A percentile compares a stretch with the other conserved stretches of the same genome.
phyloP scores from a whole-genome alignment of 352 stramenopile species.

The Peronospora farinosa region DNA sequence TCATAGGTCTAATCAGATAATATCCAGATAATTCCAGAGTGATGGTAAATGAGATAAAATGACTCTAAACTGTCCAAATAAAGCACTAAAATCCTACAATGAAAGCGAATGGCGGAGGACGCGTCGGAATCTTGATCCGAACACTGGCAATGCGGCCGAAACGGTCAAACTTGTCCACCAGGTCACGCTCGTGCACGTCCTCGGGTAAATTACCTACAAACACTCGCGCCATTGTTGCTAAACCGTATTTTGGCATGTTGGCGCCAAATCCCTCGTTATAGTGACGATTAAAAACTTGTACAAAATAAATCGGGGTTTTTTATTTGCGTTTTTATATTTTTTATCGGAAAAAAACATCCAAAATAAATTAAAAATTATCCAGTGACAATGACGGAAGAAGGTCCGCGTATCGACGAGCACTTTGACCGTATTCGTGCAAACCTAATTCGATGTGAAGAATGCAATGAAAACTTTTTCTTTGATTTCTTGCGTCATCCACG shows the following conservation, averaged over 20 bases:
- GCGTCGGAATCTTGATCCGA: conserved; percentile 49
- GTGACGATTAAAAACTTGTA: neutral
- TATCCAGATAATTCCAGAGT: no score
- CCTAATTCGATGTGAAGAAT: conserved; percentile 74
- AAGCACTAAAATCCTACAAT: conserved; percentile 32
- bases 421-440: conserved; percentile 59
- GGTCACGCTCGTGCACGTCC: conserved; percentile 45
- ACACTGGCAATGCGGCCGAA: conserved; percentile 42
- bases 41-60: neutral
- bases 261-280: neutral
- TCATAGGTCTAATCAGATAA: conserved; percentile 43
- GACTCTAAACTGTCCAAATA: neutral
- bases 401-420: conserved; percentile 46
- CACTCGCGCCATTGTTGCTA: conserved; percentile 31
- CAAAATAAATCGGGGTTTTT: no score
- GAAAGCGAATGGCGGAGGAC: conserved; percentile 46
- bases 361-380: no score
- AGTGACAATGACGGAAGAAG: neutral
- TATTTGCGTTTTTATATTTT: no score
- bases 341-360: neutral
- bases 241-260: neutral
- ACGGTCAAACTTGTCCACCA: conserved; percentile 48
- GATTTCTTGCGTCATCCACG: conserved; percentile 67
- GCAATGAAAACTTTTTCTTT: conserved; percentile 79
- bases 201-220: conserved; percentile 62